Evolutionary conservation across 805 yeast species (phyloP), one percentile per base, ranked within the genome.

Genomic region (Candida ficus): DNA sequence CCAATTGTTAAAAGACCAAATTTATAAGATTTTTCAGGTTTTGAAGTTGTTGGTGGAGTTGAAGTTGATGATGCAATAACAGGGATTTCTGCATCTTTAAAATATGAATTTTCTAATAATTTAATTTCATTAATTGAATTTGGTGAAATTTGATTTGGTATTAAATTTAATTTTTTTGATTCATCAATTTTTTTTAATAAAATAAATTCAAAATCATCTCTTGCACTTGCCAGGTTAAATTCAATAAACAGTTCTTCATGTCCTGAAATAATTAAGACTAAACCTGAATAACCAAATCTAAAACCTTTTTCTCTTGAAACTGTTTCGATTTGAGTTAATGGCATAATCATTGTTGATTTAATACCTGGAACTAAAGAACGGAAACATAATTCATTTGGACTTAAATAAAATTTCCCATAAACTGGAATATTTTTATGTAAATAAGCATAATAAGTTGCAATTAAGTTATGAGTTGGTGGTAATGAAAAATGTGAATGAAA

Each of bases 1-100:
- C 98, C 98, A 52, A 91, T 91, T 0, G 97, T 91, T 43, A 91
- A 62, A 35, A 88, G 64, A 0, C 84, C 80, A 53, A 90, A 74
- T 22, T 71, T 73, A 50, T 72, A 73, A 3, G 77, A 61, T 37
- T 75, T 69, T 1, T 68, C 56, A 0, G 95, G 84, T 42, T 66
- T 69, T 25, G 77, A 72, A 0, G 76, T 74, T 34, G 70, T 67
- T 43, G 67, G 60, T 44, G 68, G 65, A 0, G 86, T 85, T 35
- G 77, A 75, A 36, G 79, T 83, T 50, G n/a, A n/a, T n/a, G n/a
- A n/a, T n/a, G n/a, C n/a, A n/a, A n/a, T 71, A 11, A 85, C 67
- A 0, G 93, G 93, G 17, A 83, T 70, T 47, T 79, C 80, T 26
- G 76, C 58, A 0, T 75, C 77, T 10, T 70, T 68, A 44, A 67